Evolutionary conservation across 306 rosid species (phyloP).

Genomic region (Vachellia collinsii): DNA sequence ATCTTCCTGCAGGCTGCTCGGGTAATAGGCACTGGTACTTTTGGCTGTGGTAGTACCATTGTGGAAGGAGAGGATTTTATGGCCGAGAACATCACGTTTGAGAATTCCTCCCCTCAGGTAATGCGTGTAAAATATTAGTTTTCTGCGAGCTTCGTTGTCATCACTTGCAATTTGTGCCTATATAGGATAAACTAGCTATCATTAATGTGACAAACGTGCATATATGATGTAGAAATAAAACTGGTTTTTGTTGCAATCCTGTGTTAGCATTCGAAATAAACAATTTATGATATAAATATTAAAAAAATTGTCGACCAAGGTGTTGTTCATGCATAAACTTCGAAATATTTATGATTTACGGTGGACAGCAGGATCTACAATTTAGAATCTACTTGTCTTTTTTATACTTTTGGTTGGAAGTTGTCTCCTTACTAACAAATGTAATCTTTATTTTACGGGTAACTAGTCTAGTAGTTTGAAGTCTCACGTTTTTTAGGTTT

Average conservation of each 20-base stretch:
- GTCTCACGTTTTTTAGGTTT: not conserved
- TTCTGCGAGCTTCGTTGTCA: conserved; percentile 28
- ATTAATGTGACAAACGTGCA: conserved; percentile 11
- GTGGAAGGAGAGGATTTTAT: conserved; percentile 95
- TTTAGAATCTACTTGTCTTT: conserved; percentile 17
- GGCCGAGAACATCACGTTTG: conserved; percentile 90
- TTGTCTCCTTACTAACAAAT: conserved; percentile 9
- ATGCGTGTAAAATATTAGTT: conserved; percentile 14
- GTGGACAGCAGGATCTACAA: not conserved
- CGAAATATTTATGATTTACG: not conserved
- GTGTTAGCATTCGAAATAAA: not conserved
- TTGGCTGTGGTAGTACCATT: conserved; percentile 83
- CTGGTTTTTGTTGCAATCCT: not conserved
- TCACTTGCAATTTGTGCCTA: conserved; percentile 18
- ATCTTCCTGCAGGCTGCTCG: conserved; percentile 52
- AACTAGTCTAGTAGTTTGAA: conserved; percentile 15
- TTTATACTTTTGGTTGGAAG: conserved; percentile 15
- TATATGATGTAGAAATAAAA: not conserved
- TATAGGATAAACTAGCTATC: not conserved
- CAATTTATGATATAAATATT: not conserved
- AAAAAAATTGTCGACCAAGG: not conserved
- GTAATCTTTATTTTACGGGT: conserved; percentile 5
- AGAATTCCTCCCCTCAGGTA: conserved; percentile 89
- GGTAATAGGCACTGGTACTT: conserved; percentile 84
- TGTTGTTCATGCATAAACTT: not conserved